A percentile compares a stretch with the other conserved stretches of the same genome.
phyloP scores from a whole-genome alignment of 441 rosid genomes.

The Theobroma grandiflorum region DNA sequence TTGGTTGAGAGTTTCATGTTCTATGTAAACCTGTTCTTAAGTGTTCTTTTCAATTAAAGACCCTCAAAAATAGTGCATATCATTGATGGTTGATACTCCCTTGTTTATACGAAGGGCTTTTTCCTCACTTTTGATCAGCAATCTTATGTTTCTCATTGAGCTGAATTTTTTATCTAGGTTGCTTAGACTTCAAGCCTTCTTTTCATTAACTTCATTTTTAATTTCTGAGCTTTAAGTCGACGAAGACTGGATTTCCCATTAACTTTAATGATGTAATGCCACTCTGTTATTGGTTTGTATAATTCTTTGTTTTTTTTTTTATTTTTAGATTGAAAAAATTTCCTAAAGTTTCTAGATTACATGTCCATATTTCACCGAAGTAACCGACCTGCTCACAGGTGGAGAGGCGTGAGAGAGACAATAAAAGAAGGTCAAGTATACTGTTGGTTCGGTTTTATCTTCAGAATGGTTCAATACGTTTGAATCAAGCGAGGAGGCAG shows the following conservation, averaged over 20 bases:
- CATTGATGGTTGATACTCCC: background rate
- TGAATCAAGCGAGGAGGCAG: constrained; percentile 93
- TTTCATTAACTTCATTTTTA: background rate
- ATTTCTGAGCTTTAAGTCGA: background rate
- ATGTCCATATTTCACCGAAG: constrained; percentile 22
- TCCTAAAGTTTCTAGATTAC: background rate
- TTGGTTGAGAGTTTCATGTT: constrained; percentile 12
- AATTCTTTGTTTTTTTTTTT: background rate
- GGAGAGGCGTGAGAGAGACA: constrained; percentile 97
- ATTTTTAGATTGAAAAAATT: background rate
- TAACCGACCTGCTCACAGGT: constrained; percentile 62
- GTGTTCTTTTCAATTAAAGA: background rate
- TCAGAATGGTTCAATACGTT: constrained; percentile 75
- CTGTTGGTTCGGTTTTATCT: constrained; percentile 86
- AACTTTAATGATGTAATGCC: constrained; percentile 2
- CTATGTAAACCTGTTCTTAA: constrained; percentile 9
- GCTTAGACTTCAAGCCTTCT: constrained; percentile 2
- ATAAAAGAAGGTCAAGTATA: constrained; percentile 73
- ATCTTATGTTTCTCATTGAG: background rate
- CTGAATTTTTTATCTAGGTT: background rate
- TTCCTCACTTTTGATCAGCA: background rate
- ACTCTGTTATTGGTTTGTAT: background rate
- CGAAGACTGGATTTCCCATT: constrained; percentile 8
- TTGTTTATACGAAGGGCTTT: background rate
- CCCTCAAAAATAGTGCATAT: constrained; percentile 5